These are phyloP conservation scores for Centrapalus pauciflorus DNA, from an alignment of 129 eudicot species.

Conservation along the genomic window DNA sequence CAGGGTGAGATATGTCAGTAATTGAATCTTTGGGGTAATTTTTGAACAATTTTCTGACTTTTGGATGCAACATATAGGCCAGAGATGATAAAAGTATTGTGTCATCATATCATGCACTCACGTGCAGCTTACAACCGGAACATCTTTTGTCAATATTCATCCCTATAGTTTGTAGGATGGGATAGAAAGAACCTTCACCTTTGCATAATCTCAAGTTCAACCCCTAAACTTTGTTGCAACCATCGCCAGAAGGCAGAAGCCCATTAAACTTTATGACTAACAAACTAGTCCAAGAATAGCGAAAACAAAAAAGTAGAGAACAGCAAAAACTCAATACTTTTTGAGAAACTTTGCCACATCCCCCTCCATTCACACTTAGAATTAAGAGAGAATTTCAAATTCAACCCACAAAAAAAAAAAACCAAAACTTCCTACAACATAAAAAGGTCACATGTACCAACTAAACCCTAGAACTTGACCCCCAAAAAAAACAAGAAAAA, in stretches of 20 bases:
- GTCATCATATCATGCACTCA: constrained; percentile 9
- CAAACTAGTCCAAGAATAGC: constrained; percentile 7
- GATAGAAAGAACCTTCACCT: constrained; percentile 2
- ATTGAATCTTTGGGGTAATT: constrained; percentile 3
- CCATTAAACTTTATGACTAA: constrained; percentile 10
- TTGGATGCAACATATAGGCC: constrained; percentile 5
- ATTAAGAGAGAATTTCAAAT: constrained; percentile 22
- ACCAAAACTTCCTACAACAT: constrained; percentile 55
- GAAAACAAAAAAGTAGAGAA: constrained; percentile 17
- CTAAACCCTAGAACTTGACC: constrained; percentile 31
- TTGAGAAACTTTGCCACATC: constrained; percentile 42
- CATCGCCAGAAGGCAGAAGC: not conserved
- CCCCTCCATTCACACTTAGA: constrained; percentile 34
- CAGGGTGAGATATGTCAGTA: not conserved
- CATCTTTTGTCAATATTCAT: not conserved
- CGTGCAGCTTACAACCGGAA: constrained; percentile 5
- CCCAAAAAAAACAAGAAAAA: not conserved
- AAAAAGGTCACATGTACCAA: constrained; percentile 33
- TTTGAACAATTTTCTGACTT: not conserved
- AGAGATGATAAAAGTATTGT: constrained; percentile 4
- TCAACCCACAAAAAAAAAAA: constrained; percentile 20
- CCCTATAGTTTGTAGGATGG: constrained; percentile 9
- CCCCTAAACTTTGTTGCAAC: constrained; percentile 17
- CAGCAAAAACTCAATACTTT: constrained; percentile 25
- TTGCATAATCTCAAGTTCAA: constrained; percentile 1